A percentile compares a stretch with the other conserved stretches of the same genome.
Conservation (phyloP, 2,329 filamentous ascomycete species). For the Thielaviopsis musarum region DNA sequence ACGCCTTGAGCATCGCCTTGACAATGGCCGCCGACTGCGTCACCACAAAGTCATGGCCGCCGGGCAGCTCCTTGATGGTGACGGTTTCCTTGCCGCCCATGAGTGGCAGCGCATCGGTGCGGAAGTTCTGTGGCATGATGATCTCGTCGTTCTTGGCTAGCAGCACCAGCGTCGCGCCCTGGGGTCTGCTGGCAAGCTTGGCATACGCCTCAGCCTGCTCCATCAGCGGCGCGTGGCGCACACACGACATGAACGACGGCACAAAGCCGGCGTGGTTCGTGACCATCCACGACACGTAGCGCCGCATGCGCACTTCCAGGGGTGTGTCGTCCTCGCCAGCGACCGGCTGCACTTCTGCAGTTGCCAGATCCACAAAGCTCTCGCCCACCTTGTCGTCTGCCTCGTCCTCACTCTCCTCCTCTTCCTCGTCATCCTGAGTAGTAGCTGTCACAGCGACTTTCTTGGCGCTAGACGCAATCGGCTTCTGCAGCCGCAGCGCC, state of each 20-base stretch:
- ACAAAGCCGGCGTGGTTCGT: conserved; percentile 40
- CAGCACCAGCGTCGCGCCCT: conserved; percentile 32
- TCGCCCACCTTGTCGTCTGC: conserved; percentile 14
- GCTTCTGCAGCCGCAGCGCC: conserved; percentile 29
- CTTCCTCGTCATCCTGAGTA: not conserved
- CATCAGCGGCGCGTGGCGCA: conserved; percentile 36
- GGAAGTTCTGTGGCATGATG: conserved; percentile 33
- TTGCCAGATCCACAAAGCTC: conserved; percentile 23
- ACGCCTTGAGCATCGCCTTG: conserved; percentile 6
- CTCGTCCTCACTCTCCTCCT: conserved; percentile 8
- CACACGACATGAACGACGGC: conserved; percentile 40
- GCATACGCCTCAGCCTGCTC: conserved; percentile 35
- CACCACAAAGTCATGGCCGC: conserved; percentile 41
- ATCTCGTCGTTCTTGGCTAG: conserved; percentile 35
- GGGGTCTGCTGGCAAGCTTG: conserved; percentile 25
- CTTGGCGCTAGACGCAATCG: conserved; percentile 27
- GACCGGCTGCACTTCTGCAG: conserved; percentile 23
- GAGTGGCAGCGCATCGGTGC: conserved; percentile 31
- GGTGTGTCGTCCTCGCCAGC: conserved; percentile 16
- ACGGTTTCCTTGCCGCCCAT: conserved; percentile 32
- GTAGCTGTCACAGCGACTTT: conserved; percentile 2
- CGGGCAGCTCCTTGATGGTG: conserved; percentile 33
- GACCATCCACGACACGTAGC: conserved; percentile 42
- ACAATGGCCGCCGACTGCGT: conserved; percentile 6
- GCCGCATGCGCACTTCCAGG: conserved; percentile 30